Percentiles rank a stretch among this genome's conserved stretches.
phyloP scores from a whole-genome alignment of 73 alveolate species.

The Effrenium voratum region DNA sequence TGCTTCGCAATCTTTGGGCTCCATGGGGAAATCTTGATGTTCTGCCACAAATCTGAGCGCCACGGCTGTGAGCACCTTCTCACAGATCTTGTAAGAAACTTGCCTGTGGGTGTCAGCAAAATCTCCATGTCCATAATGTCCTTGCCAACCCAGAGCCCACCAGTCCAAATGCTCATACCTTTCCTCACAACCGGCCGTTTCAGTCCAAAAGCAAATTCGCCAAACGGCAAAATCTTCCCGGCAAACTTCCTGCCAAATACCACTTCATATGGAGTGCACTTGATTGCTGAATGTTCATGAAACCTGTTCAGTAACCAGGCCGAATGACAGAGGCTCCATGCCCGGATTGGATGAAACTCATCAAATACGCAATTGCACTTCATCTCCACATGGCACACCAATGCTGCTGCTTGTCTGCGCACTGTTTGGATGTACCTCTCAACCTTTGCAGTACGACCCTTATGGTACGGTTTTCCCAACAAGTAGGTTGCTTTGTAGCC shows the following conservation, averaged over 20 bases:
- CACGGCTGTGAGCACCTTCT: neutral
- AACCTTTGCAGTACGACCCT: neutral
- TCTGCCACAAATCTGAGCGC: neutral
- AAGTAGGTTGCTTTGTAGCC: neutral
- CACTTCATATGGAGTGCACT: neutral
- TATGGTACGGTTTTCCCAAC: neutral
- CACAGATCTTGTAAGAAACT: neutral
- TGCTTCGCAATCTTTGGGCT: neutral
- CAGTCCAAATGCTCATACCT: neutral
- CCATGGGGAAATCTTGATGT: neutral
- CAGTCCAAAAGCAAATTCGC: neutral
- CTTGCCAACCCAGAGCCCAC: neutral
- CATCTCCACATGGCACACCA: too few relatives aligned
- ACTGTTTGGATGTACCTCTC: neutral
- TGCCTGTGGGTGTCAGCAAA: neutral
- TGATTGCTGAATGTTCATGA: neutral
- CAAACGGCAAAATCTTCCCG: neutral
- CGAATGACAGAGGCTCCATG: too few relatives aligned
- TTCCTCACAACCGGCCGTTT: neutral
- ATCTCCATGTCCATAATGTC: neutral
- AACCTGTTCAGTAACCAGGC: neutral
- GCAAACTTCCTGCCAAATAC: neutral
- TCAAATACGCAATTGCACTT: too few relatives aligned
- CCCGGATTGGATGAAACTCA: too few relatives aligned
- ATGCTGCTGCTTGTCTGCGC: neutral